phyloP scores from a whole-genome alignment of 2,329 filamentous ascomycete genomes.

The Penicillium freii region DNA sequence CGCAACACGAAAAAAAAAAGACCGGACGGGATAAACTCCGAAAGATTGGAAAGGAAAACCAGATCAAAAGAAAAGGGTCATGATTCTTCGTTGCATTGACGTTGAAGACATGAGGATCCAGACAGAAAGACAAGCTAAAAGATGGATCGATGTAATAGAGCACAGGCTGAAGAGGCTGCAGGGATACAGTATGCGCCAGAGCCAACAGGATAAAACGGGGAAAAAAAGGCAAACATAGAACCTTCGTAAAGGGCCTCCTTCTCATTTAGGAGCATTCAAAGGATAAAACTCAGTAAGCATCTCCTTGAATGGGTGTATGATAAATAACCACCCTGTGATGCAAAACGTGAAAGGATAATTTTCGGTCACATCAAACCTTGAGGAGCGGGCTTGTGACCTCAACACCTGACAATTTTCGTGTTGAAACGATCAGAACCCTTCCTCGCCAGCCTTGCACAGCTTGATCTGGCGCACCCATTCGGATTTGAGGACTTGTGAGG shows the following conservation, averaged over 20 bases:
- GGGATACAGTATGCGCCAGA: constrained; percentile 19
- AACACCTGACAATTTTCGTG: not conserved
- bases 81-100: constrained; percentile 42
- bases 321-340: constrained; percentile 18
- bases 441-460: constrained; percentile 92
- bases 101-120: constrained; percentile 34
- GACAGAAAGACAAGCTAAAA: constrained; percentile 25
- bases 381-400: not conserved
- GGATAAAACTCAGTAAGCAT: constrained; percentile 6
- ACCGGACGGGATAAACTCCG: constrained; percentile 6
- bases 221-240: not conserved
- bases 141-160: constrained; percentile 15
- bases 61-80: constrained; percentile 27
- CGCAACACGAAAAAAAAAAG: constrained; percentile 9
- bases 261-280: constrained; percentile 22
- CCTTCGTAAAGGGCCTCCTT: constrained; percentile 16
- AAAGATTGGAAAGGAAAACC: constrained; percentile 14
- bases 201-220: constrained; percentile 6
- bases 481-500: constrained; percentile 93
- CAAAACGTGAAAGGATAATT: constrained; percentile 2
- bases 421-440: constrained; percentile 66
- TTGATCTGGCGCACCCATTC: constrained; percentile 99
- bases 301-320: constrained; percentile 19
- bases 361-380: not conserved
- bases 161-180: constrained; percentile 14